These are phyloP conservation scores for Cladochytrium replicatum DNA, from an alignment of 192 early-diverging fungal genomes.

Conservation along the genomic window DNA sequence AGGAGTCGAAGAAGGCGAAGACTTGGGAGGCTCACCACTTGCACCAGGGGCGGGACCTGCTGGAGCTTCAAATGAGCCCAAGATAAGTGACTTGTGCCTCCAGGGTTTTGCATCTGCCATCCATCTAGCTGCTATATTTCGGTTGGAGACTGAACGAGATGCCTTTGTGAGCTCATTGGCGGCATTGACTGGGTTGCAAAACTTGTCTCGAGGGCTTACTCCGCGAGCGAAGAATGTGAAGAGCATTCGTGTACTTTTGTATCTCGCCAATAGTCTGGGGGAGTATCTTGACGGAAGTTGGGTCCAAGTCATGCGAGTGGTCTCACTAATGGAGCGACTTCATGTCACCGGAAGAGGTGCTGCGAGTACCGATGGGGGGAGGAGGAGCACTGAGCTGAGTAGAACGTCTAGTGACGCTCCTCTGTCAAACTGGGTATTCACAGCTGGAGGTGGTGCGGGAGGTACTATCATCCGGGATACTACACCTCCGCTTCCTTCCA, in stretches of 20 bases:
- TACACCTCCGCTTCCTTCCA: no score
- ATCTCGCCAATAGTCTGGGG: slow-evolving; percentile 53
- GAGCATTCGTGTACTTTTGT: slow-evolving; percentile 77
- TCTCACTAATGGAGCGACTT: slow-evolving; percentile 81
- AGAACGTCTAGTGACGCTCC: not conserved
- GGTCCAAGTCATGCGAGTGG: slow-evolving; percentile 73
- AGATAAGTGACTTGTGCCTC: slow-evolving; percentile 53
- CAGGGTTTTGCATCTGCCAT: slow-evolving; percentile 74
- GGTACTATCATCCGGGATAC: no score
- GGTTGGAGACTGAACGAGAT: slow-evolving; percentile 79
- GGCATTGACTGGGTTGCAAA: slow-evolving; percentile 78
- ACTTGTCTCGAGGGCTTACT: no score
- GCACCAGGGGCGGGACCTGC: no score
- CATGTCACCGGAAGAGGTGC: slow-evolving; percentile 73
- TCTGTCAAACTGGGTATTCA: no score
- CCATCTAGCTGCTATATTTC: slow-evolving; percentile 69
- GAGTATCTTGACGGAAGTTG: slow-evolving; percentile 53
- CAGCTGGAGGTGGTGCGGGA: no score
- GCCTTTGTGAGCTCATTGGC: slow-evolving; percentile 86
- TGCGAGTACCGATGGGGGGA: no score
- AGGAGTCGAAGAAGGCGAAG: no score
- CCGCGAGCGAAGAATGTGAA: slow-evolving; percentile 84
- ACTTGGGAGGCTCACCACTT: no score
- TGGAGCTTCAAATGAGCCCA: no score
- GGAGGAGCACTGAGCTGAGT: not conserved